Base-by-base conservation (phyloP, 108 stramenopile species). In the Nitzschia palea region DNA sequence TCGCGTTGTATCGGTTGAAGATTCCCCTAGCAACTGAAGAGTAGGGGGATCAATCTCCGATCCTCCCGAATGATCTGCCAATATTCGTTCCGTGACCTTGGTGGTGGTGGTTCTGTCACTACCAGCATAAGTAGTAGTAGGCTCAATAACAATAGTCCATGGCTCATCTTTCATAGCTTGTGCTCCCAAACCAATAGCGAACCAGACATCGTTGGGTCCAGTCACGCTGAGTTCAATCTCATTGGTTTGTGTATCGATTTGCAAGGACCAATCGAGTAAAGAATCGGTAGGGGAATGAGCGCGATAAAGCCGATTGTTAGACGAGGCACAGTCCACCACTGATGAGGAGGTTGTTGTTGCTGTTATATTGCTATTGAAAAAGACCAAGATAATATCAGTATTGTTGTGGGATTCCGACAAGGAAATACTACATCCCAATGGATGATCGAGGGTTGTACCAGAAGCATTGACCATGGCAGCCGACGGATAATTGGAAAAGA, bases 131-230 rank as follows among this genome's bases (percentile, higher is more conserved):
- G n/a, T n/a, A 14, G 8, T 14, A 10, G 37, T 40, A 10, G 37
- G 20, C 50, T 51, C 50, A n/a, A 51, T n/a, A 20, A 51, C 18
- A 51, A 51, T 51, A n/a, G 50, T 51, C 50, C 50, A 51, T n/a
- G 50, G 50, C 6, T 51, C 12, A 51, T 51, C 50, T n/a, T 51
- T 51, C 71, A 73, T 73, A 10, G 12, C 28, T 27, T 42, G 14
- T 8, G 71, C 17, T n/a, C 63, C 62, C 23, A 73, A 73, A 1
- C 71, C 71, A 55, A 65, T 44, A 15, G 64, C 71, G 63, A 65
- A 63, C 71, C 71, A 70, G 12, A 3, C 37, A 30, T 70, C 59
- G 8, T 37, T 48, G 6, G 62, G 62, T 15, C 62, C 66, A 17
- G 32, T 32, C 27, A 67, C 18, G 23, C 26, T 43, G 17, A 67